Conservation (phyloP, 805 yeast species). For the Wickerhamomyces ciferrii region DNA sequence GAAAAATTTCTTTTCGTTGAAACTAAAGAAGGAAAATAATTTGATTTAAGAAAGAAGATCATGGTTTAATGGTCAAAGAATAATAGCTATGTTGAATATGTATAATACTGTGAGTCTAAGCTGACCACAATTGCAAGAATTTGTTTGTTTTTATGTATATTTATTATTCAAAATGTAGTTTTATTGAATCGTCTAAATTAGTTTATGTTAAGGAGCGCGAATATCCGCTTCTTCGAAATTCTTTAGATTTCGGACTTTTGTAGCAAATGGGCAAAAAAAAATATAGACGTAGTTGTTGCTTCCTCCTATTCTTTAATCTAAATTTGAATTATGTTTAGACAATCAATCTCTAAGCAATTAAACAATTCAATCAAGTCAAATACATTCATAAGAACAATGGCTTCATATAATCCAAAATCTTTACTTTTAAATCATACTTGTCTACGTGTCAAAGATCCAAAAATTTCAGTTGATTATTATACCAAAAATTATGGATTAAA, state of each 20-base stretch:
- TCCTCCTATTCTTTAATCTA: neutral
- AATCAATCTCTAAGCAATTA: neutral
- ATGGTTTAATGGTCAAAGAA: no score
- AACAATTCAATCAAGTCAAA: neutral
- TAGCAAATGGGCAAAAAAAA: neutral
- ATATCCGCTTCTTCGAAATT: no score
- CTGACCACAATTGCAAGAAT: no score
- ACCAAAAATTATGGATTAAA: constrained; percentile 69
- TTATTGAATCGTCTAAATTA: no score
- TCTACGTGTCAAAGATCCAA: constrained; percentile 79
- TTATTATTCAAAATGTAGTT: no score
- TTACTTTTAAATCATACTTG: constrained; percentile 59
- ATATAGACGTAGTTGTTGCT: neutral
- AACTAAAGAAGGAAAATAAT: neutral
- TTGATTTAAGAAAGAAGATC: no score
- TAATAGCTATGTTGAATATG: no score
- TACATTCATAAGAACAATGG: constrained; percentile 4
- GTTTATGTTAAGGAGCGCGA: no score
- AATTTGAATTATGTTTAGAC: no score
- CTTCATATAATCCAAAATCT: constrained; percentile 11
- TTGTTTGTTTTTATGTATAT: no score
- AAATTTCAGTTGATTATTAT: constrained; percentile 68
- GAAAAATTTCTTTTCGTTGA: constrained; percentile 6
- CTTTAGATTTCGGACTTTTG: no score
- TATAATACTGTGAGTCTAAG: no score